Evolutionary conservation across 495 filamentous ascomycete species (phyloP).

Genomic region (Xylaria scruposa): DNA sequence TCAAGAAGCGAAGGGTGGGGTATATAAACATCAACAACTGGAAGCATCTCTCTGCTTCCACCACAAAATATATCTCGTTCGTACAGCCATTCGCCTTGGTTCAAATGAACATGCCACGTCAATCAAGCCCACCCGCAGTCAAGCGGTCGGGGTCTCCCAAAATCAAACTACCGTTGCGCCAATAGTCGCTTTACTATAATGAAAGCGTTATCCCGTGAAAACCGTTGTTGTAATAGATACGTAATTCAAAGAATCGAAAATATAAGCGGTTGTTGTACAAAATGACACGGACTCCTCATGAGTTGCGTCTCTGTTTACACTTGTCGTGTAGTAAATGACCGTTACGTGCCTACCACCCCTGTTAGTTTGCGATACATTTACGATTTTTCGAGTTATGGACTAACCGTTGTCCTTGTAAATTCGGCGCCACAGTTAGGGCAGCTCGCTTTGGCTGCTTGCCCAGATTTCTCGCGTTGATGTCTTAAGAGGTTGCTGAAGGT

Average conservation of each 20-base stretch:
- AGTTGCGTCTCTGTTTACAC: conserved; percentile 71
- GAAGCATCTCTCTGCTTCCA: conserved; percentile 1
- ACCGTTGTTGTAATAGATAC: conserved; percentile 11
- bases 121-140: background rate
- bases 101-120: conserved; percentile 20
- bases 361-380: conserved; percentile 23
- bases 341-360: conserved; percentile 66
- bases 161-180: conserved; percentile 25
- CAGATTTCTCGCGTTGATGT: conserved; percentile 93
- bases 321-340: conserved; percentile 89
- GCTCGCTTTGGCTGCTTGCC: conserved; percentile 81
- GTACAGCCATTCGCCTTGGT: conserved; percentile 22
- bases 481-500: conserved; percentile 94
- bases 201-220: conserved; percentile 27
- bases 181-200: conserved; percentile 8
- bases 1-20: conserved; percentile 30
- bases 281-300: conserved; percentile 29
- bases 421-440: conserved; percentile 90
- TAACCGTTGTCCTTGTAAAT: conserved; percentile 81
- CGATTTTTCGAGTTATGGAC: background rate
- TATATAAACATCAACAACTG: conserved; percentile 23
- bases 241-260: conserved; percentile 4
- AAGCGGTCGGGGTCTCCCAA: conserved; percentile 2
- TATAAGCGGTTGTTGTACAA: conserved; percentile 23
- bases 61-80: conserved; percentile 10